Percentiles rank a stretch among this genome's conserved stretches.
Evolutionary conservation across 345 rosid genomes (phyloP).

Genomic region (Pugionium cornutum): DNA sequence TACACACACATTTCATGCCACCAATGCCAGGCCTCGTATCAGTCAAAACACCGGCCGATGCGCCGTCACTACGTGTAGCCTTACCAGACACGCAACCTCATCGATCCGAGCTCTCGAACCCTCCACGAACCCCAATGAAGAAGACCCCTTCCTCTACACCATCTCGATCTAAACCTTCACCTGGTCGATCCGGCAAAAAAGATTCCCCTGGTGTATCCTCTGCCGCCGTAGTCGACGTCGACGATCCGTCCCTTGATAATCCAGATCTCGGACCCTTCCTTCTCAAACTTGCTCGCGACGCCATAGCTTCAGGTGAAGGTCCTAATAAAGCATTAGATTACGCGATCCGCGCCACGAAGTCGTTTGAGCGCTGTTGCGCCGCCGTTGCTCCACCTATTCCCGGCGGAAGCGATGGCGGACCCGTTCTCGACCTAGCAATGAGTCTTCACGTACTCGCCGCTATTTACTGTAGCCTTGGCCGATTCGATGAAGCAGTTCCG

Average conservation of each 20-base stretch:
- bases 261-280: constrained; percentile 99
- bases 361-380: constrained; percentile 80
- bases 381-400: constrained; percentile 48
- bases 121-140: constrained; percentile 35
- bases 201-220: constrained; percentile 53
- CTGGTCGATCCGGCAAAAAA: constrained; percentile 63
- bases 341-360: constrained; percentile 84
- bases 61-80: constrained; percentile 65
- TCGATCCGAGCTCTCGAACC: background rate
- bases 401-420: constrained; percentile 55
- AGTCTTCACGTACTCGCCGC: constrained; percentile 96
- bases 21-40: constrained; percentile 93
- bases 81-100: constrained; percentile 57
- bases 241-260: constrained; percentile 82
- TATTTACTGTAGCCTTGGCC: constrained; percentile 86
- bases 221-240: constrained; percentile 38
- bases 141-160: constrained; percentile 76
- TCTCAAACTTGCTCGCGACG: constrained; percentile 88
- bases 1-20: background rate
- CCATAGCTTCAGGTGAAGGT: constrained; percentile 94
- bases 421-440: constrained; percentile 90
- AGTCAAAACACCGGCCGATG: constrained; percentile 75
- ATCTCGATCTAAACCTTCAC: constrained; percentile 85
- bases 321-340: constrained; percentile 86
- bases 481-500: constrained; percentile 92